Evolutionary conservation across 352 stramenopile species (phyloP), one percentile per base, ranked within the genome.

Genomic region (Phytophthora rubi): DNA sequence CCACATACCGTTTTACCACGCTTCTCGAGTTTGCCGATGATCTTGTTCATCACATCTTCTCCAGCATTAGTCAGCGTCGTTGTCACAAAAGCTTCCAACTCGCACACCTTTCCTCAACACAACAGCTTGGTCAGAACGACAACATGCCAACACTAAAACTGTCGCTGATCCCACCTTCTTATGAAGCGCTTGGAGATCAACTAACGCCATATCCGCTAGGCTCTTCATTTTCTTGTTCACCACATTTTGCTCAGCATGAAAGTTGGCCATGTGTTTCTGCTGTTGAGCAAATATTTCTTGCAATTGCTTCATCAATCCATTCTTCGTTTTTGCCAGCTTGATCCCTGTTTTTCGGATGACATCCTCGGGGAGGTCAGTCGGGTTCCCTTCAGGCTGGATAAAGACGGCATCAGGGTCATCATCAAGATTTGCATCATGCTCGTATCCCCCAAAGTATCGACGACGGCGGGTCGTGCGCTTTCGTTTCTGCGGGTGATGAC

Each of bases 351-450:
- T 78, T 58, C 85, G 67, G 7, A 79, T 71, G 2, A 97, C 84
- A 67, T 97, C 90, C 0, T 95, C 79, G 0, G 90, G 90, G 45
- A 97, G 75, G 15, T 88, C 82, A 26, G 76, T 71, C 18, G 88
- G 74, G 35, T 95, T 85, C 32, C 90, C 88, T 72, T 97, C 90
- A 1, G 90, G 90, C 56, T 97, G 88, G 69, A 97, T 95, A 57
- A 97, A 95, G 8, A 30, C 76, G 4, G 80, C 78, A 53, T 96
- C 89, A 7, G 59, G 66, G 63, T 94, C 81, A 51, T 89, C 76
- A 10, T 57, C 70, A 7, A 76, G 62, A n/a, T 44, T 13, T 44
- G 2, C 16, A 44, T n/a, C 16, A 16, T 91, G 79, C 15, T 80
- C 65, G 54, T 97, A 97, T 18, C 89, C 89, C 10, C 89, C 89